Conservation (phyloP, 176 grass and related monocot genomes). For the Saccharum officinarum region DNA sequence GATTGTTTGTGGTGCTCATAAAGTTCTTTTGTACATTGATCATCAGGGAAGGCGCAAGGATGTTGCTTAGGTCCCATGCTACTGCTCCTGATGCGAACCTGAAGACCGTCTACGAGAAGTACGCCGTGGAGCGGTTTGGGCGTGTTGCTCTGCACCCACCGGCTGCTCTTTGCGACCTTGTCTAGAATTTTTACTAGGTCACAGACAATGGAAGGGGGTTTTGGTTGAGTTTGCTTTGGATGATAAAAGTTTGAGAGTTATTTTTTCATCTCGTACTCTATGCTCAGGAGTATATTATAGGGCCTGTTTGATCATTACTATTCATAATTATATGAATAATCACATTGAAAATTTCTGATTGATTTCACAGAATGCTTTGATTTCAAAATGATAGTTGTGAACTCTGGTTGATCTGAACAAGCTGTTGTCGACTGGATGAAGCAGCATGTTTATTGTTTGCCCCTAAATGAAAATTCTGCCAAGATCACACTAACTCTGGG, state of each 20-base stretch:
- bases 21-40: not conserved
- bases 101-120: constrained; percentile 54
- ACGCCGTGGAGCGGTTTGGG: constrained; percentile 31
- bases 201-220: not conserved
- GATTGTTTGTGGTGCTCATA: not conserved
- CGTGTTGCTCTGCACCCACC: constrained; percentile 34
- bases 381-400: too few species aligned
- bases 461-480: too few species aligned
- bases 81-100: constrained; percentile 34
- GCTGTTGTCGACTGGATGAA: too few species aligned
- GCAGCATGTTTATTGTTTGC: too few species aligned
- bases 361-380: not conserved
- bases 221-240: not conserved
- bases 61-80: constrained; percentile 38
- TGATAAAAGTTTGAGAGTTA: not conserved
- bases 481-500: too few species aligned
- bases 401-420: too few species aligned
- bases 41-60: constrained; percentile 42
- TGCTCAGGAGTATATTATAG: not conserved
- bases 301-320: not conserved
- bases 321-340: constrained; percentile 21
- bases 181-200: not conserved
- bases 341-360: not conserved
- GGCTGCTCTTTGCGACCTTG: not conserved
- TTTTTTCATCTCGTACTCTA: not conserved